Percentiles rank a stretch among this genome's conserved stretches.
These are phyloP conservation scores for Trichoderma atroviride DNA, from an alignment of 2,329 filamentous ascomycete genomes.

Conservation along the genomic window DNA sequence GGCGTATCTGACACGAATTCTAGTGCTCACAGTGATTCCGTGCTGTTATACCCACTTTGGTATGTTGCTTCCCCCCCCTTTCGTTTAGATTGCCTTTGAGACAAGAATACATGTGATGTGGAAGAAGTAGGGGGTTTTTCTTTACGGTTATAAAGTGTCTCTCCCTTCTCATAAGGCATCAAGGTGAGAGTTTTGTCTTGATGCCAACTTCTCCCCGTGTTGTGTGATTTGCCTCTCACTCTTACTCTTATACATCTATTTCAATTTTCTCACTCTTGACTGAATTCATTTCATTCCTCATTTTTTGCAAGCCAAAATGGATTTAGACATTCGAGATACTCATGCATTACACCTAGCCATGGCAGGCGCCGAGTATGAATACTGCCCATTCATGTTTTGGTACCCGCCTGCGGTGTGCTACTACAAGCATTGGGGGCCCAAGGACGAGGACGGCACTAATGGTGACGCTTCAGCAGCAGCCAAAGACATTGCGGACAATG, in stretches of 20 bases:
- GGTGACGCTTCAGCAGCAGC: not conserved
- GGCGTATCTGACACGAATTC: not conserved
- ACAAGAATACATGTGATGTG: not conserved
- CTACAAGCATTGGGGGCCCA: conserved; percentile 12
- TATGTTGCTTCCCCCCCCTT: not conserved
- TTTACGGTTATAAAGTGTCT: not conserved
- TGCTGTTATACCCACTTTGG: conserved; percentile 7
- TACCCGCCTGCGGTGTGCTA: conserved; percentile 25
- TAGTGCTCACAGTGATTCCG: conserved; percentile 20
- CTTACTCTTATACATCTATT: not conserved
- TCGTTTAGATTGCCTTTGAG: not conserved
- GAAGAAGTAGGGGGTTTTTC: not conserved
- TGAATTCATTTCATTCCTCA: not conserved
- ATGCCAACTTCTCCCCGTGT: not conserved
- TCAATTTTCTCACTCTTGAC: not conserved
- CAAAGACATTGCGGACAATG: not conserved
- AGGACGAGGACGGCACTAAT: not conserved
- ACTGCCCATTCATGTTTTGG: conserved; percentile 24
- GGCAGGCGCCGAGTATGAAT: conserved; percentile 15
- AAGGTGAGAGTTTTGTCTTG: not conserved
- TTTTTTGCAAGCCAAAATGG: not conserved
- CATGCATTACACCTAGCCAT: conserved; percentile 19
- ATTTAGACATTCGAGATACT: conserved; percentile 8
- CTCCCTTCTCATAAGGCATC: not conserved
- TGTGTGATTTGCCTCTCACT: not conserved